These are phyloP conservation scores for Yamadazyma kanchanaburiensis DNA, from an alignment of 1,139 yeast species.

Conservation along the genomic window DNA sequence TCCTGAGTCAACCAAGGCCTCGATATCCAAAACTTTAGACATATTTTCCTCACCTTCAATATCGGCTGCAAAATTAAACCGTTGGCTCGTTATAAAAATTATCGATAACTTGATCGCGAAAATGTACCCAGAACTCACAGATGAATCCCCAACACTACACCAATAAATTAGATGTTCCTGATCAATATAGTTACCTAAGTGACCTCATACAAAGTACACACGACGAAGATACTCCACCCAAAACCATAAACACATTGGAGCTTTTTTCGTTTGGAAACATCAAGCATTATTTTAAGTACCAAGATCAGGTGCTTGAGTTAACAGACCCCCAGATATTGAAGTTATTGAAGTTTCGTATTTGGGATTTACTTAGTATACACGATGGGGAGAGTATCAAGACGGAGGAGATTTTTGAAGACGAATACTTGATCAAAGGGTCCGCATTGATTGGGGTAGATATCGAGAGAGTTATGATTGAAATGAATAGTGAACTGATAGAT, in stretches of 20 bases:
- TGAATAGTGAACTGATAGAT: constrained; percentile 22
- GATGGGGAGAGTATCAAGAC: constrained; percentile 17
- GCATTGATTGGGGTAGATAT: constrained; percentile 1
- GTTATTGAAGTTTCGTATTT: constrained; percentile 26
- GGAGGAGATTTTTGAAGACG: constrained; percentile 17
- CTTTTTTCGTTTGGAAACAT: constrained; percentile 37
- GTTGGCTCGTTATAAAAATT: constrained; percentile 25
- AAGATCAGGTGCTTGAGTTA: constrained; percentile 13
- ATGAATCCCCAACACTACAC: too few species aligned
- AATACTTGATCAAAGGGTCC: constrained; percentile 11
- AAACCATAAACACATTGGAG: constrained; percentile 19
- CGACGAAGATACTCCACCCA: background rate
- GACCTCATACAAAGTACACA: background rate
- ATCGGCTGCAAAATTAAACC: constrained; percentile 14
- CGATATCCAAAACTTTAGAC: background rate
- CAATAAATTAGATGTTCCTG: too few species aligned
- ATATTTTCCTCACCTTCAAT: background rate
- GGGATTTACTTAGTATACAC: constrained; percentile 11
- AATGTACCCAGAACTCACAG: constrained; percentile 30
- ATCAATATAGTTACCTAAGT: background rate
- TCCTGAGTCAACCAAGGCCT: background rate
- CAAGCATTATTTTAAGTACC: constrained; percentile 21
- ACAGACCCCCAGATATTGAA: constrained; percentile 16
- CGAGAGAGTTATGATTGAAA: constrained; percentile 3
- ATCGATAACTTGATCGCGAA: constrained; percentile 28